Evolutionary conservation across 2,329 filamentous ascomycete genomes (phyloP).

Genomic region (Grosmannia huntii): DNA sequence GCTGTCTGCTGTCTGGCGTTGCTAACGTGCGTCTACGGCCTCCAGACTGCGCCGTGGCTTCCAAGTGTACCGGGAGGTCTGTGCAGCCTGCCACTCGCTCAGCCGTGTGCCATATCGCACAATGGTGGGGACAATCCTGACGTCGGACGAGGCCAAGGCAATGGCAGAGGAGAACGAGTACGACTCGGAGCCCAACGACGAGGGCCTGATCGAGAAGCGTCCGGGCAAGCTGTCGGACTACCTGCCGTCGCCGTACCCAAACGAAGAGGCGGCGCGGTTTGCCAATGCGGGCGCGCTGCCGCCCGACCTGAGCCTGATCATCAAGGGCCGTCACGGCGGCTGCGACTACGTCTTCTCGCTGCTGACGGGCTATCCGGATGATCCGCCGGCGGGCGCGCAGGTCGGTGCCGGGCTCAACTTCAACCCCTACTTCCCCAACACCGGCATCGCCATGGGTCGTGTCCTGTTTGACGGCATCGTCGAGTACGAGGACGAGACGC

Average conservation of each 20-base stretch:
- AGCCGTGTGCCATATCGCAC: constrained; percentile 86
- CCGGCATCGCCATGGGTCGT: constrained; percentile 97
- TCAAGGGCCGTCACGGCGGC: constrained; percentile 95
- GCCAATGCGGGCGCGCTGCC: constrained; percentile 97
- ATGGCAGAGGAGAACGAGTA: constrained; percentile 98
- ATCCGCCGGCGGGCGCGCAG: constrained; percentile 77
- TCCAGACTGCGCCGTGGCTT: constrained; percentile 90
- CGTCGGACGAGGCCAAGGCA: constrained; percentile 94
- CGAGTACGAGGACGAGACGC: constrained; percentile 94
- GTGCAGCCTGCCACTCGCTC: constrained; percentile 94
- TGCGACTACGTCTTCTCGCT: constrained; percentile 98
- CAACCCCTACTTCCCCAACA: constrained; percentile 99
- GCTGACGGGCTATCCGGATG: constrained; percentile 94
- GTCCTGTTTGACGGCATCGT: constrained; percentile 95
- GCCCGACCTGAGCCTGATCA: constrained; percentile 92
- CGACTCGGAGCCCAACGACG: constrained; percentile 92
- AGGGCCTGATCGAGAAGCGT: constrained; percentile 97
- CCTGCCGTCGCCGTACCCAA: constrained; percentile 90
- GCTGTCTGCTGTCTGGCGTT: background rate
- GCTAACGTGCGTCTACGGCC: background rate
- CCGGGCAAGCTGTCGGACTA: constrained; percentile 98
- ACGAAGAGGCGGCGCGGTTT: constrained; percentile 94
- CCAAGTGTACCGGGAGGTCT: constrained; percentile 98
- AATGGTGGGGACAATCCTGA: constrained; percentile 83
- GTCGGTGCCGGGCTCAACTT: constrained; percentile 92